phyloP scores from a whole-genome alignment of 2,329 filamentous ascomycete species.

The Diaporthe citriasiana region DNA sequence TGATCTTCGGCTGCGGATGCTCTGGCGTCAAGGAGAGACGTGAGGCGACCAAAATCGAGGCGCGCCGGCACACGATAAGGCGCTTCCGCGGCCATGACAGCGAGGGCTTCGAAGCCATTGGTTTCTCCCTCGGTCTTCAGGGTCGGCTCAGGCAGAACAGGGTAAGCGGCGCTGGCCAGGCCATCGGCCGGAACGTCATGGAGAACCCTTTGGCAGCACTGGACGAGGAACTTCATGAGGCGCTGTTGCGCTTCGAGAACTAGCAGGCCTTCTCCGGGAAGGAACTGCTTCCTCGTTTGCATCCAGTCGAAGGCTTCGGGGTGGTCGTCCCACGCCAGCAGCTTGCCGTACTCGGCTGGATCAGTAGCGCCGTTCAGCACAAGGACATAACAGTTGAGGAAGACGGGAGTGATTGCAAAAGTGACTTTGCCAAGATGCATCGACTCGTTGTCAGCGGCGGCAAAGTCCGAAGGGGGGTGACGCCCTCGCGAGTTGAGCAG shows the following conservation, averaged over 20 bases:
- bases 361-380: constrained; percentile 50
- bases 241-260: constrained; percentile 66
- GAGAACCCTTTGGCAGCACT: constrained; percentile 62
- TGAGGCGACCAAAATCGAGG: constrained; percentile 61
- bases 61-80: constrained; percentile 65
- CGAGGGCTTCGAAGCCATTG: constrained; percentile 55
- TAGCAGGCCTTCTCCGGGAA: constrained; percentile 62
- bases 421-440: constrained; percentile 52
- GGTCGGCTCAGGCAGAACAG: constrained; percentile 56
- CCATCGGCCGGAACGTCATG: constrained; percentile 59
- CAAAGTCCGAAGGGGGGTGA: constrained; percentile 62
- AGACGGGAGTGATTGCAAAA: constrained; percentile 46
- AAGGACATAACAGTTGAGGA: constrained; percentile 53
- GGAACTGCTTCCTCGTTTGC: constrained; percentile 52
- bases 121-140: constrained; percentile 49
- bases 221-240: constrained; percentile 62
- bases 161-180: constrained; percentile 49
- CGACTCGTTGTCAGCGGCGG: constrained; percentile 57
- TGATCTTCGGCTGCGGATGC: constrained; percentile 64
- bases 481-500: constrained; percentile 67
- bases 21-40: constrained; percentile 59
- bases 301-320: constrained; percentile 56
- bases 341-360: constrained; percentile 53
- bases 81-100: constrained; percentile 60
- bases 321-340: constrained; percentile 53